Base-by-base conservation (phyloP, 2,329 filamentous ascomycete genomes). In the Paecilomyces sp. region DNA sequence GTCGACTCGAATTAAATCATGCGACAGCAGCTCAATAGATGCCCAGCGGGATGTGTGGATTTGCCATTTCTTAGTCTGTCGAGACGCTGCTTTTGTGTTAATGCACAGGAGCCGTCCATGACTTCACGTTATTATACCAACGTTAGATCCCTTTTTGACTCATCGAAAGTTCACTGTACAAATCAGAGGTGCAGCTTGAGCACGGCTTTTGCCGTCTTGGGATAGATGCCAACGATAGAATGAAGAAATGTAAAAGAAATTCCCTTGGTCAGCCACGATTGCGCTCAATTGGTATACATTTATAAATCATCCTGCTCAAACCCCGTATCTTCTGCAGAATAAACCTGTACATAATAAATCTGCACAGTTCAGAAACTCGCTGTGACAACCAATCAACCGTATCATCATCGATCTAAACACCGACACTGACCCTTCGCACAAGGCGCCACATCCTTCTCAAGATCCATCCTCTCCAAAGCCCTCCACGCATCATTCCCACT, bases 401-500 rank as follows among this genome's bases (percentile, higher is more conserved):
- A 22, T 8, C 36, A 55, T 56, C 34, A 24, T 33, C n/a, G 13
- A 50, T 57, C 57, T 57, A 72, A 64, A 68, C 74, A 76, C 2
- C 53, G 50, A 64, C 77, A 79, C 15, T 58, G 60, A 7, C 75
- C 76, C 47, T 64, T 71, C 4, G 77, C 77, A 70, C 77, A 80
- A 28, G 69, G 67, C 18, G 63, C 63, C 11, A 80, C 67, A 67
- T 83, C 80, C 58, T 67, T 61, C 47, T 82, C 78, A 54, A 83
- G 70, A 72, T 83, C 74, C 61, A 83, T 63, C 36, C 67, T 68
- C 60, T 71, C 65, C 64, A 82, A 78, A 3, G 68, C 65, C 25
- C 73, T 71, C 70, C 80, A 76, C 0, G 74, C 58, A 64, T 74
- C 71, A 2, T 18, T 25, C 18, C 31, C 51, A 22, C 50, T 55